Base-by-base conservation (phyloP, 2,329 filamentous ascomycete species). In the Sclerotinia trifoliorum region DNA sequence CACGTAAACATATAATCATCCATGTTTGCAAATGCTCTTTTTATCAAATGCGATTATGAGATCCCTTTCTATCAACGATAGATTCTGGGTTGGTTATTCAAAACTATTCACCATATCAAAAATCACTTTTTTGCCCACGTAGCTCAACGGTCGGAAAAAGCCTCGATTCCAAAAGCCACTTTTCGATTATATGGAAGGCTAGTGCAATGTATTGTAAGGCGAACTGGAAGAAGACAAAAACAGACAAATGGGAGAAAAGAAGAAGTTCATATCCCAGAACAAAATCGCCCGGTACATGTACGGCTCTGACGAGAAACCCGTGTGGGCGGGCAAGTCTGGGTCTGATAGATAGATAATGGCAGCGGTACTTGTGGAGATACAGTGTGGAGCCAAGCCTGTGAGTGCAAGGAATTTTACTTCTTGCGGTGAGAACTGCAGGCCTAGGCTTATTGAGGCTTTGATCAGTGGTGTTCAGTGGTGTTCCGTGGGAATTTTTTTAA, bases 1-100 rank as follows among this genome's bases (percentile, higher is more conserved):
- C 11, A 66, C 54, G 74, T 70, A 63, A 78, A 78, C 73, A 78
- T 74, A 71, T 78, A 78, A 71, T 77, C 75, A 68, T 78, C 77
- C 77, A 78, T 78, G 24, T 55, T 70, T 49, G 54, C 64, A 51
- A 26, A 35, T 61, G 2, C 49, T n/a, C 44, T 6, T n/a, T 42
- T 24, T 49, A 26, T 35, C 24, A 35, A 42, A 32, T 49, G 6
- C 15, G 35, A 1, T 44, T 46, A 15, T 56, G n/a, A 19, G 13
- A 35, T 62, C 24, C 29, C 44, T 19, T 55, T 11, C 29, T 24
- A 49, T 24, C n/a, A 15, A 42, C 11, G 13, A 24, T 4, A 44
- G 21, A 58, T 26, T 35, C 24, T 11, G 44, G 39, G 21, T 35
- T 13, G 21, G 26, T 24, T 35, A 13, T 49, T 19, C 13, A 35